A percentile compares a stretch with the other conserved stretches of the same genome.
Evolutionary conservation across 768 basidiomycete genomes (phyloP).

Genomic region (Termitomyces heimii): DNA sequence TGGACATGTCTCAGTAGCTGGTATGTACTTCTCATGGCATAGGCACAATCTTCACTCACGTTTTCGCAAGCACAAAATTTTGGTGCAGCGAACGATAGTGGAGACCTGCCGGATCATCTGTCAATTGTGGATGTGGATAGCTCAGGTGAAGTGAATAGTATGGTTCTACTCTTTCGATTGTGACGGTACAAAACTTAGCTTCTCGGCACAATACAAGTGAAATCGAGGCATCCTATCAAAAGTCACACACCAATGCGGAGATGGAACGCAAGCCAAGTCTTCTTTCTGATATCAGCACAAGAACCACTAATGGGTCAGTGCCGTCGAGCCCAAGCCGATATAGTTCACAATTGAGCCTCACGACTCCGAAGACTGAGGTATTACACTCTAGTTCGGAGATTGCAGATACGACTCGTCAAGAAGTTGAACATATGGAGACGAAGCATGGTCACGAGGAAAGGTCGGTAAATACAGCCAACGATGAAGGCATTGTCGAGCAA

Average conservation of each 20-base stretch:
- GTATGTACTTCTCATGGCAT: not conserved
- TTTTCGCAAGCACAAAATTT: not conserved
- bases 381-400: not conserved
- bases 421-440: not conserved
- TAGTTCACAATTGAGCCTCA: not conserved
- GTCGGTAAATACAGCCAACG: not conserved
- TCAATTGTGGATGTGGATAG: too few species aligned
- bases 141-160: not conserved
- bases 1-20: not conserved
- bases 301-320: constrained; percentile 9
- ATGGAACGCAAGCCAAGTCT: not conserved
- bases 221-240: constrained; percentile 2
- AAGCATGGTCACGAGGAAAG: not conserved
- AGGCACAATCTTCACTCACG: not conserved
- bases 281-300: constrained; percentile 7
- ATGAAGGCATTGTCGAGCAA: not conserved
- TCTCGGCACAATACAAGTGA: not conserved
- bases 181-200: not conserved
- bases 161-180: not conserved
- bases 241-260: not conserved
- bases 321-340: not conserved
- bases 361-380: not conserved
- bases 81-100: not conserved
- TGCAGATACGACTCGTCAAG: not conserved
- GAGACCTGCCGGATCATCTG: not conserved